Evolutionary conservation across 2,329 filamentous ascomycete species (phyloP).

Genomic region (Nemania serpens): DNA sequence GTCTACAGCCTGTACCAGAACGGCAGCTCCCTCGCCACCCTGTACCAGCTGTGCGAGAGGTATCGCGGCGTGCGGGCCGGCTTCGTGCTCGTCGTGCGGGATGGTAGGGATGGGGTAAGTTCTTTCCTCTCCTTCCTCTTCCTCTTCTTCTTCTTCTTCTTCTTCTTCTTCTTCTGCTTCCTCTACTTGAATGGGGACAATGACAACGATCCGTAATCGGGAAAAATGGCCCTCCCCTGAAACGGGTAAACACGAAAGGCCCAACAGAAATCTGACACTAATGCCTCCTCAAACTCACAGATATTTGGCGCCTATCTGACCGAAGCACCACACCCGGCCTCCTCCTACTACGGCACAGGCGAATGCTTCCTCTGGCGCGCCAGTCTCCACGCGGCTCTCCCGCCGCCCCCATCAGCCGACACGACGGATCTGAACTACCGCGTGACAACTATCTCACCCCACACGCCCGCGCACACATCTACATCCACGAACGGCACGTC

Average conservation of each 20-base stretch:
- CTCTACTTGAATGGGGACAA: neutral
- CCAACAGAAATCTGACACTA: constrained; percentile 17
- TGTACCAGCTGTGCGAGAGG: constrained; percentile 78
- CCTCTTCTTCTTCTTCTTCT: neutral
- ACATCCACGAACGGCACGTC: constrained; percentile 22
- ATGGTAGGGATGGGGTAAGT: constrained; percentile 74
- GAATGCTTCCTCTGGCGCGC: constrained; percentile 94
- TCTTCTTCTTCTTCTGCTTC: neutral
- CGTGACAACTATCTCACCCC: constrained; percentile 47
- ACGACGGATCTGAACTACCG: constrained; percentile 52
- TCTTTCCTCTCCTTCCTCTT: neutral
- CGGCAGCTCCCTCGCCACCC: constrained; percentile 81
- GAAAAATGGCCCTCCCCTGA: too few relatives aligned
- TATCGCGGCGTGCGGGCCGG: constrained; percentile 74
- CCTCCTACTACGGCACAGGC: constrained; percentile 92
- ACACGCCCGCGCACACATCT: too few relatives aligned
- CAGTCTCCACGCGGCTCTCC: constrained; percentile 67
- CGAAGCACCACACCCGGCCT: constrained; percentile 77
- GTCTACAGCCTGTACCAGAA: constrained; percentile 91
- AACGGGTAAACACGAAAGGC: too few relatives aligned
- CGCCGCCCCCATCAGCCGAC: constrained; percentile 68
- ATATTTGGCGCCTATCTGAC: constrained; percentile 94
- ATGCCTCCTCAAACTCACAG: constrained; percentile 42
- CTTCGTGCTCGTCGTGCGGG: constrained; percentile 86
- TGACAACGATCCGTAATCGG: too few relatives aligned